Percentiles rank a stretch among this genome's conserved stretches.
Evolutionary conservation across 257 asterid species (phyloP).

Genomic region (Primulina tabacum): DNA sequence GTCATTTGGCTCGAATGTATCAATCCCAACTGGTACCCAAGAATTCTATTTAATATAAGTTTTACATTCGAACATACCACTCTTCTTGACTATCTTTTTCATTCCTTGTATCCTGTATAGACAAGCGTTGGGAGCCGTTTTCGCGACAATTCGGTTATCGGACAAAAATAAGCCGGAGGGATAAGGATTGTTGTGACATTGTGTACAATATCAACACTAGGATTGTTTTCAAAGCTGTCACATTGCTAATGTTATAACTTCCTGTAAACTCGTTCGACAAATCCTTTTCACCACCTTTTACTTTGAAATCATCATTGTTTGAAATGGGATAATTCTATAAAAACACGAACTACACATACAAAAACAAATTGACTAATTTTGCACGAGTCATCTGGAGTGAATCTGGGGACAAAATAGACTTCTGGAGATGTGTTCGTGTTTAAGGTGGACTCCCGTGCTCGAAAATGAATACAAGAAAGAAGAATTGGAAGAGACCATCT

Average conservation of each 20-base stretch:
- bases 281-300: background rate
- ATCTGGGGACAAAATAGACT: background rate
- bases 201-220: background rate
- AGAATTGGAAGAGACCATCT: background rate
- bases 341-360: background rate
- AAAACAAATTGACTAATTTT: too few relatives aligned
- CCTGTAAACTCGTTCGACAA: too few relatives aligned
- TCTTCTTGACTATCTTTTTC: background rate
- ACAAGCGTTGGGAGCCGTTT: too few relatives aligned
- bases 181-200: background rate
- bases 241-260: too few relatives aligned
- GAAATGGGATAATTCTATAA: background rate
- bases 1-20: background rate
- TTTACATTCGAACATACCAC: background rate
- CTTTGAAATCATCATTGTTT: background rate
- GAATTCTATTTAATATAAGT: too few relatives aligned
- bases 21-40: background rate
- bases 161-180: background rate
- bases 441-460: background rate
- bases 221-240: background rate
- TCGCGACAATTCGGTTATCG: background rate
- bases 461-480: background rate
- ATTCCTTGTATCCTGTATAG: background rate
- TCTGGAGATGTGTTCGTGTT: constrained; percentile 24
- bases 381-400: background rate